Percentiles rank a stretch among this genome's conserved stretches.
Conservation (phyloP, 164 flowering plant genomes). For the Berberis vulgaris region DNA sequence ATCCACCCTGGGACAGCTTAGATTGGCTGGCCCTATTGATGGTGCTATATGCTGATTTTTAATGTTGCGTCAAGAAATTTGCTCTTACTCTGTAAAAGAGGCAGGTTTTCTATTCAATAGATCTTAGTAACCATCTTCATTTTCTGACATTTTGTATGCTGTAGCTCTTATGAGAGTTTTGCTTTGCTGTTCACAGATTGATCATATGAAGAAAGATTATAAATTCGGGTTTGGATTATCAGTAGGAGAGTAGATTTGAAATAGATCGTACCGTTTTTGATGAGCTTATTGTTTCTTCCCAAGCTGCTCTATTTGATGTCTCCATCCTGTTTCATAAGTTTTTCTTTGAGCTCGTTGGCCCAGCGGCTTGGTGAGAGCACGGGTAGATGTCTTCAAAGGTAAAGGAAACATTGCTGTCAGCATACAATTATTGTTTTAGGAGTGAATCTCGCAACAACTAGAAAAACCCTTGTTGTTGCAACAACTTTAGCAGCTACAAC, state of each 20-base stretch:
- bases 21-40: no score
- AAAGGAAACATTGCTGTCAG: neutral
- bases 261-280: neutral
- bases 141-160: no score
- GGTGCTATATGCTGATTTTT: no score
- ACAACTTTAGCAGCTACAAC: slow-evolving; percentile 1
- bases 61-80: no score
- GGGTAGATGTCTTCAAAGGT: neutral
- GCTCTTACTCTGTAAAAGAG: no score
- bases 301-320: neutral
- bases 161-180: neutral
- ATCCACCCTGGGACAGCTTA: no score
- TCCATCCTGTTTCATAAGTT: neutral
- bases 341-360: no score
- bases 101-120: no score
- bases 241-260: slow-evolving; percentile 48
- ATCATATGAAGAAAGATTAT: slow-evolving; percentile 92
- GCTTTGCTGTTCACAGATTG: slow-evolving; percentile 42
- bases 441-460: neutral
- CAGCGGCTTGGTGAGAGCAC: neutral
- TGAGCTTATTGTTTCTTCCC: neutral
- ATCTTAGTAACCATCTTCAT: no score
- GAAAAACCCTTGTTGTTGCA: slow-evolving; percentile 3
- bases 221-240: slow-evolving; percentile 93
- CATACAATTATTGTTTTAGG: neutral